Conservation (phyloP, 2,329 filamentous ascomycete genomes). For the Tothia fuscella region DNA sequence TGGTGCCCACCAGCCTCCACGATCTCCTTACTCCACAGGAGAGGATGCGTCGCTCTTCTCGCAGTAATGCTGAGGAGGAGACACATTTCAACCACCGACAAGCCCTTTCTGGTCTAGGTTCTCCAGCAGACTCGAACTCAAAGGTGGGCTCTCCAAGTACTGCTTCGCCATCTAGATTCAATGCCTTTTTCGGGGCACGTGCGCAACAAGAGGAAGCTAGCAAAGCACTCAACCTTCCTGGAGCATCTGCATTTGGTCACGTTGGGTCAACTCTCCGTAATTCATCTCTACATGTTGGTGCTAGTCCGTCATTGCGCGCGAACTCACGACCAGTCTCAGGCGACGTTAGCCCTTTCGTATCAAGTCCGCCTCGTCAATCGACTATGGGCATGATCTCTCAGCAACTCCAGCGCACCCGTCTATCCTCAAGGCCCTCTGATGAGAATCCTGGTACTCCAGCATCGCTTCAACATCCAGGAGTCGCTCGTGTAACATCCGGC, state of each 20-base stretch:
- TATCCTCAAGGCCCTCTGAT: slow-evolving; percentile 25
- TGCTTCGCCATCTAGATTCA: slow-evolving; percentile 51
- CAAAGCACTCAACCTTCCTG: slow-evolving; percentile 27
- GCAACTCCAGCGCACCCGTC: slow-evolving; percentile 36
- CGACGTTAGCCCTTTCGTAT: slow-evolving; percentile 39
- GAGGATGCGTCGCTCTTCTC: slow-evolving; percentile 46
- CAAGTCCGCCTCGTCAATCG: slow-evolving; percentile 43
- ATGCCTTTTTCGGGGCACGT: slow-evolving; percentile 41
- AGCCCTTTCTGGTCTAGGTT: slow-evolving; percentile 39
- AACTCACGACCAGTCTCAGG: slow-evolving; percentile 28
- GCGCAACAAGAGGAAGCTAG: background rate
- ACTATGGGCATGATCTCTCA: slow-evolving; percentile 52
- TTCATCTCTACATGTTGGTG: slow-evolving; percentile 39
- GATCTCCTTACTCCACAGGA: slow-evolving; percentile 52
- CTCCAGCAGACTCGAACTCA: slow-evolving; percentile 31
- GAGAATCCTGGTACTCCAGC: slow-evolving; percentile 19
- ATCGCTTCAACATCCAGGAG: slow-evolving; percentile 52
- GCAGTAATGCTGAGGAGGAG: slow-evolving; percentile 44
- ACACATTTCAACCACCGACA: slow-evolving; percentile 33
- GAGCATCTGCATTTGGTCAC: slow-evolving; percentile 42
- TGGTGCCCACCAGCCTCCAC: slow-evolving; percentile 60
- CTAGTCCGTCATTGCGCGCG: slow-evolving; percentile 39
- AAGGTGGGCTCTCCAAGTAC: slow-evolving; percentile 41
- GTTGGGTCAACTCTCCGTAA: slow-evolving; percentile 56
- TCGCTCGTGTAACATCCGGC: slow-evolving; percentile 29